Evolutionary conservation across 306 rosid species (phyloP).

Genomic region (Lathyrus oleraceus): DNA sequence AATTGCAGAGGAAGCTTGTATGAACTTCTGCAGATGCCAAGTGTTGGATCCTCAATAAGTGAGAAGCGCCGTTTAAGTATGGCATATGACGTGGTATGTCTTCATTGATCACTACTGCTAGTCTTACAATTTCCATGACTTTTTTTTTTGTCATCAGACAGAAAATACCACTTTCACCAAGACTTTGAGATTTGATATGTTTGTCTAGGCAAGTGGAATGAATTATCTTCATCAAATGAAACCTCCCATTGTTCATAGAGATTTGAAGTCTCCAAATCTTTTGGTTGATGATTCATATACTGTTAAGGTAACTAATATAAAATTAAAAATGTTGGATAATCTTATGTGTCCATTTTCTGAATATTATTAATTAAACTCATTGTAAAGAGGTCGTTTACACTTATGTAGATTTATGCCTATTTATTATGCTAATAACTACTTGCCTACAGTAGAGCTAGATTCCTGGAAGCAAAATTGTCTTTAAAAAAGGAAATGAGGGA

Average conservation of each 20-base stretch:
- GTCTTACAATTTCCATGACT: constrained; percentile 13
- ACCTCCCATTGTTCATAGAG: constrained; percentile 96
- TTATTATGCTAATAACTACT: neutral
- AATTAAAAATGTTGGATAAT: neutral
- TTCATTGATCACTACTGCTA: constrained; percentile 25
- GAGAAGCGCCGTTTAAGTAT: constrained; percentile 72
- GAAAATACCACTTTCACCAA: constrained; percentile 5
- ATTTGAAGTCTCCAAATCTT: constrained; percentile 94
- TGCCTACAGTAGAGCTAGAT: neutral
- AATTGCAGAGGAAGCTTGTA: constrained; percentile 91
- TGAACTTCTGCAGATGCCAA: constrained; percentile 68
- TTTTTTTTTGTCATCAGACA: constrained; percentile 17
- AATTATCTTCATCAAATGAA: constrained; percentile 90
- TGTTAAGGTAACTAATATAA: constrained; percentile 59
- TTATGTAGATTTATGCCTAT: neutral
- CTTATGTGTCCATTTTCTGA: constrained; percentile 4
- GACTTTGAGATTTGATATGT: constrained; percentile 34
- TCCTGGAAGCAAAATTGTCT: neutral
- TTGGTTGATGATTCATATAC: constrained; percentile 86
- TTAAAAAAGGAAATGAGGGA: neutral
- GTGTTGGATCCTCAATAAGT: constrained; percentile 60
- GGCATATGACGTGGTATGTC: constrained; percentile 90
- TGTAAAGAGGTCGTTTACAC: neutral
- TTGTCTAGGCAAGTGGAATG: constrained; percentile 88
- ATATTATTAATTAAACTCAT: neutral